Evolutionary conservation across 1,284 basidiomycete species (phyloP).

Genomic region (Ganoderma lingzhi): DNA sequence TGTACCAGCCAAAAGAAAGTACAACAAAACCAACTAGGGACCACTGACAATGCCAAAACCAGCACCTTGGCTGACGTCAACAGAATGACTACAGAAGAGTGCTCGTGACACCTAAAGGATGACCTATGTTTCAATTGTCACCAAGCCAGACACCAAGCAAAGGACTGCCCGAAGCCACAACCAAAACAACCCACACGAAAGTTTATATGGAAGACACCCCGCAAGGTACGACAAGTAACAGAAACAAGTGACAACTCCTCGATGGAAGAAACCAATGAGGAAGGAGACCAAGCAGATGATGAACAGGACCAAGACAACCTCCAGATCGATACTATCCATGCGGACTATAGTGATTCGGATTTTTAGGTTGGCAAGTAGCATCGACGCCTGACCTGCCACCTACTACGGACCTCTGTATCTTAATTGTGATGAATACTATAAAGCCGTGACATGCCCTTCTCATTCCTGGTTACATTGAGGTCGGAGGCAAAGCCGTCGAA

Average conservation of each 20-base stretch:
- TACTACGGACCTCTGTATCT: background rate
- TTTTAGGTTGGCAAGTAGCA: background rate
- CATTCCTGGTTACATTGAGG: background rate
- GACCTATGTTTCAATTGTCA: background rate
- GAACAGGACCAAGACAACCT: background rate
- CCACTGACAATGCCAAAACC: conserved; percentile 30
- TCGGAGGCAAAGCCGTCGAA: background rate
- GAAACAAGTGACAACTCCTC: too few species aligned
- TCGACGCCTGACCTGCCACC: background rate
- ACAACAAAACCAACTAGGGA: too few species aligned
- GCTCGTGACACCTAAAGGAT: background rate
- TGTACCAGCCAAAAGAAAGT: too few species aligned
- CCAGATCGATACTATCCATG: background rate
- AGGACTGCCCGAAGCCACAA: background rate
- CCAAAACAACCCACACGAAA: too few species aligned
- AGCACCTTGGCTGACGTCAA: background rate
- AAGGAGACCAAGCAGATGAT: background rate
- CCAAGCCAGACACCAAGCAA: background rate
- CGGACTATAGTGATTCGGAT: background rate
- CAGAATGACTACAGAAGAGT: background rate
- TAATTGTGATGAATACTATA: background rate
- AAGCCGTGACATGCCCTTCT: background rate
- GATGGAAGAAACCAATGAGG: background rate
- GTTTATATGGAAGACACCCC: too few species aligned
- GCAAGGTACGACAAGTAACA: too few species aligned